phyloP scores from a whole-genome alignment of 371 early-diverging fungal genomes.

The Mortierella sp. region DNA sequence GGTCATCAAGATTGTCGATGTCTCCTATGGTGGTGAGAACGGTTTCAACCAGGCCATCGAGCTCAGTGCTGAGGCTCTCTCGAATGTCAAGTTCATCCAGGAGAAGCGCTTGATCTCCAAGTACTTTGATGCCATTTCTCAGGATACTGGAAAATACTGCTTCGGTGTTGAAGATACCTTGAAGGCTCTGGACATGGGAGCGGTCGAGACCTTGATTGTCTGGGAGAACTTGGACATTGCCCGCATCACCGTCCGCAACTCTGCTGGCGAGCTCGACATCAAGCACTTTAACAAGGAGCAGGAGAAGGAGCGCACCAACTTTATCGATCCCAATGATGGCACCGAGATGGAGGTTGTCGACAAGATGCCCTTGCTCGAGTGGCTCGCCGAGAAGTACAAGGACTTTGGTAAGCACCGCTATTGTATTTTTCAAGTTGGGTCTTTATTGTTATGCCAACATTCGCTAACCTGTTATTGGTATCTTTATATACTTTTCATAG shows the following conservation, averaged over 20 bases:
- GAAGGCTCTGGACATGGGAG: constrained; percentile 96
- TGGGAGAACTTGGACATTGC: constrained; percentile 93
- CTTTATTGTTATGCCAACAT: not conserved
- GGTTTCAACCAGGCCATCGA: constrained; percentile 99
- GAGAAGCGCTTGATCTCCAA: constrained; percentile 98
- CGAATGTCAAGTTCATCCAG: constrained; percentile 98
- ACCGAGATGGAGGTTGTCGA: constrained; percentile 86
- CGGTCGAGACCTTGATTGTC: constrained; percentile 98
- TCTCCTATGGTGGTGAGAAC: constrained; percentile 99
- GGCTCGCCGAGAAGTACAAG: constrained; percentile 99
- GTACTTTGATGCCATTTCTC: constrained; percentile 98
- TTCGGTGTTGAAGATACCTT: constrained; percentile 99
- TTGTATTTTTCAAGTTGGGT: not conserved
- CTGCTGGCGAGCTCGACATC: constrained; percentile 74
- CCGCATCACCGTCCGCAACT: constrained; percentile 83
- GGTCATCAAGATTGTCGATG: constrained; percentile 97
- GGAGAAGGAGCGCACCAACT: constrained; percentile 79
- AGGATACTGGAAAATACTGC: constrained; percentile 97
- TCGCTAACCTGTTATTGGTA: not conserved
- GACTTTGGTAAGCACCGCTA: constrained; percentile 78
- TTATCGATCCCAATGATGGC: constrained; percentile 75
- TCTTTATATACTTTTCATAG: constrained; percentile 26
- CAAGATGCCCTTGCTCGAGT: constrained; percentile 92
- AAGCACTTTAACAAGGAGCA: constrained; percentile 88
- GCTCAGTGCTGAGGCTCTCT: constrained; percentile 92